Percentiles rank a stretch among this genome's conserved stretches.
These are phyloP conservation scores for Plasmodium cynomolgi DNA, from an alignment of 169 alveolate genomes.

Conservation along the genomic window DNA sequence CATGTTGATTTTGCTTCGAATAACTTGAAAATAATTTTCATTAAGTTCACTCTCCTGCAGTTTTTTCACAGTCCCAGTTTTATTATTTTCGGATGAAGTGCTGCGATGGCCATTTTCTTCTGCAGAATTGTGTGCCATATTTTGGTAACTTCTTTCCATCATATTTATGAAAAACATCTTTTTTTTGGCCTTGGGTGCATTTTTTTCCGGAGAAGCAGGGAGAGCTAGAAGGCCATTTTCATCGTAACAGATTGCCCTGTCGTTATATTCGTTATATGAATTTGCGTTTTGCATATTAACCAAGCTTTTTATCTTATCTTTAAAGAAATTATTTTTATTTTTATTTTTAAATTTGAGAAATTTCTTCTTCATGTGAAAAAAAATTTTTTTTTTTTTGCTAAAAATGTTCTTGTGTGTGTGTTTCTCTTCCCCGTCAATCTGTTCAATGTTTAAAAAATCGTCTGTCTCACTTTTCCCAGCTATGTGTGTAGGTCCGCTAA, in stretches of 20 bases:
- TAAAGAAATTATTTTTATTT: constrained; percentile 32
- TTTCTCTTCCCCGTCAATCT: not conserved
- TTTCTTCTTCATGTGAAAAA: constrained; percentile 38
- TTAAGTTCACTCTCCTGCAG: not conserved
- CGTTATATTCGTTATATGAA: constrained; percentile 10
- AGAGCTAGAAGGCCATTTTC: not conserved
- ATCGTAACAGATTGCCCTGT: not conserved
- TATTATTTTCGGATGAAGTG: constrained; percentile 1
- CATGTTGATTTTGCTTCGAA: constrained; percentile 8
- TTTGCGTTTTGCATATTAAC: not conserved
- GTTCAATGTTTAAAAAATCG: not conserved
- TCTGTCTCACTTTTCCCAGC: not conserved
- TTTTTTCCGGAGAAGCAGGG: not conserved
- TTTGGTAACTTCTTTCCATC: constrained; percentile 24
- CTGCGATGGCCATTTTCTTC: not conserved
- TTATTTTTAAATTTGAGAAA: constrained; percentile 48
- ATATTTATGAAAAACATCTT: not conserved
- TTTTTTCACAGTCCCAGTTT: not conserved
- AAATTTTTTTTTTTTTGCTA: constrained; percentile 24
- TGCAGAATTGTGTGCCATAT: not conserved
- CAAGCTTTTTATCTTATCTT: constrained; percentile 18
- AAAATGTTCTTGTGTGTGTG: not conserved
- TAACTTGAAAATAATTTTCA: constrained; percentile 7
- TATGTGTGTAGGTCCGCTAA: not conserved
- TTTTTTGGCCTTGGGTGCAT: constrained; percentile 1